These are phyloP conservation scores for Saksenaea vasiformis DNA, from an alignment of 371 early-diverging fungal species.

Conservation along the genomic window DNA sequence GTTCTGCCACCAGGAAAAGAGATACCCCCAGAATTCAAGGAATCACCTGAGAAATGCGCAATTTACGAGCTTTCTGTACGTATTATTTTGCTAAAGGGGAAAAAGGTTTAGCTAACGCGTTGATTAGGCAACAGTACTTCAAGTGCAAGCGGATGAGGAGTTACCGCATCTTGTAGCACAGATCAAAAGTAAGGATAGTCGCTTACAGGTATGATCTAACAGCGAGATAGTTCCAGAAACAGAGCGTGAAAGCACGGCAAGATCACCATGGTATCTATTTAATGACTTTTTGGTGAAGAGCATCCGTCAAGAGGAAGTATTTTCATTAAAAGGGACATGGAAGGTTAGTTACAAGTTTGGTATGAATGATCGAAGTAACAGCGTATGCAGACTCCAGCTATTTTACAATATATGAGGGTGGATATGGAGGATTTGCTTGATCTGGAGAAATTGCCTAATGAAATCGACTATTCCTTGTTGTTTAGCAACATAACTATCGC, in stretches of 20 bases:
- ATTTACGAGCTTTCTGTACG: conserved; percentile 62
- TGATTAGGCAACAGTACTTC: conserved; percentile 63
- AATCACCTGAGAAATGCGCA: conserved; percentile 42
- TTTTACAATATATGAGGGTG: conserved; percentile 70
- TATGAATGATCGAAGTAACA: background rate
- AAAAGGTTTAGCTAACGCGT: background rate
- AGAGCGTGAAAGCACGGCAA: conserved; percentile 34
- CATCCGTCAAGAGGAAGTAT: conserved; percentile 69
- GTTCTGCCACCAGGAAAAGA: conserved; percentile 45
- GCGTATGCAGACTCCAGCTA: conserved; percentile 55
- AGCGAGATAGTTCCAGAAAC: conserved; percentile 27
- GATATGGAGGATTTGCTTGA: conserved; percentile 49
- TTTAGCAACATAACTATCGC: conserved; percentile 52
- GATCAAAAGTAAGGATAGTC: conserved; percentile 53
- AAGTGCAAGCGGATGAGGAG: conserved; percentile 63
- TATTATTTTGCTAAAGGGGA: background rate
- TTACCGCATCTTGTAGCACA: conserved; percentile 78
- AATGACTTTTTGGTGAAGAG: conserved; percentile 92
- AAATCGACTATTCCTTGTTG: conserved; percentile 48
- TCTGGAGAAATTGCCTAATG: conserved; percentile 29
- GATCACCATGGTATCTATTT: conserved; percentile 82
- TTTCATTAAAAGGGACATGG: conserved; percentile 74
- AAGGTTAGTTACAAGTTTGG: conserved; percentile 52
- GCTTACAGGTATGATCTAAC: background rate
- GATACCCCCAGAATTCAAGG: conserved; percentile 45